phyloP scores from a whole-genome alignment of 164 flowering plant genomes.

The Taxillus chinensis region DNA sequence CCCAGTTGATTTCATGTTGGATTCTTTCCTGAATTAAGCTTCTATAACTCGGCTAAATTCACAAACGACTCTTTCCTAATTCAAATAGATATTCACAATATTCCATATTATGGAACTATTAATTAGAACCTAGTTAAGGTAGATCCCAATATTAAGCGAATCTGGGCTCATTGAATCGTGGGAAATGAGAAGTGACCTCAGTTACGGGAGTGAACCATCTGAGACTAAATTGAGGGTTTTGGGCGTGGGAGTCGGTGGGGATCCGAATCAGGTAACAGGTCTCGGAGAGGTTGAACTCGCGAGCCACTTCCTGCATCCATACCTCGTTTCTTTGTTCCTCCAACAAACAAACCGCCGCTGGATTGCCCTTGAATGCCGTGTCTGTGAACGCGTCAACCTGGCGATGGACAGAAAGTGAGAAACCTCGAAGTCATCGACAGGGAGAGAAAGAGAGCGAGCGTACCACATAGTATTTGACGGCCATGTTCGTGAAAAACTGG shows the following conservation, averaged over 20 bases:
- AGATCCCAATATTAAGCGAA: too few species aligned
- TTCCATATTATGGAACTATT: too few species aligned
- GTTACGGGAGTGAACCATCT: slow-evolving; percentile 81
- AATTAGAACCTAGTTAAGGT: too few species aligned
- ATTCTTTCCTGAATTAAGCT: too few species aligned
- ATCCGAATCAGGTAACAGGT: slow-evolving; percentile 55
- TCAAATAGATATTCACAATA: too few species aligned
- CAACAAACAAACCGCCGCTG: slow-evolving; percentile 77
- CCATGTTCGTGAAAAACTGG: too few species aligned
- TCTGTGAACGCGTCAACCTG: slow-evolving; percentile 90
- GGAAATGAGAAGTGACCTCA: slow-evolving; percentile 34
- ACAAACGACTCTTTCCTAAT: too few species aligned
- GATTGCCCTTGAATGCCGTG: slow-evolving; percentile 71
- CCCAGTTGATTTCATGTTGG: too few species aligned
- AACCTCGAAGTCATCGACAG: neutral
- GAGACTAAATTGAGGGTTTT: slow-evolving; percentile 41
- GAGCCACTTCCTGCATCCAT: slow-evolving; percentile 64
- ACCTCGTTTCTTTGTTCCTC: slow-evolving; percentile 57
- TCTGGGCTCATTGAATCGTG: too few species aligned
- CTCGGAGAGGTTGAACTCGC: slow-evolving; percentile 59
- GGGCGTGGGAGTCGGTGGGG: slow-evolving; percentile 5
- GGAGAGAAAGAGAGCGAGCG: neutral
- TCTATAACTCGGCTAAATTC: too few species aligned
- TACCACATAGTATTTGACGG: slow-evolving; percentile 51
- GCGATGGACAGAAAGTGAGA: neutral